Evolutionary conservation across 305 asterid genomes (phyloP).

Genomic region (Rubia balearica): DNA sequence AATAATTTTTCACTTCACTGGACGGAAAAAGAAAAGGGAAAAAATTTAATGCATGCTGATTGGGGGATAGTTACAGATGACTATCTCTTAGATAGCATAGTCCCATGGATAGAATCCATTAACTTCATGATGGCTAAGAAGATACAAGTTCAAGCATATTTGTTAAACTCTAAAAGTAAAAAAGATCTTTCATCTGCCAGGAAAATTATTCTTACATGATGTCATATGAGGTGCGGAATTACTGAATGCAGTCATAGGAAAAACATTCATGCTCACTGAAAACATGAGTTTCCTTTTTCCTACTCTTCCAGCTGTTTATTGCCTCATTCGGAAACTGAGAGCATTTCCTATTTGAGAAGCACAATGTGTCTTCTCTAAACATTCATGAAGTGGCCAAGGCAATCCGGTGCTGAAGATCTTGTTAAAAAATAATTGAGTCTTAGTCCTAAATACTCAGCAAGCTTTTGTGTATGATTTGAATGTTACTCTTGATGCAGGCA

Average conservation of each 20-base stretch:
- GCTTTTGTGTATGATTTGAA: neutral
- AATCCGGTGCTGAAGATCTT: neutral
- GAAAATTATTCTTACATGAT: neutral
- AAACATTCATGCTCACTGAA: neutral
- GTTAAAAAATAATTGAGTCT: neutral
- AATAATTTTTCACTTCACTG: neutral
- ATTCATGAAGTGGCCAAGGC: neutral
- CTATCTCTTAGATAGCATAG: neutral
- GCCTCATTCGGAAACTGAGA: neutral
- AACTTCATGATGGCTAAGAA: neutral
- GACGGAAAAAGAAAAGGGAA: too few relatives aligned
- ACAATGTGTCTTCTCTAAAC: neutral
- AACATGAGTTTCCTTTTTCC: neutral
- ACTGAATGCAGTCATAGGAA: neutral
- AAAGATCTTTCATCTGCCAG: neutral
- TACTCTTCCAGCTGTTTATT: neutral
- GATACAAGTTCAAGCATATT: neutral
- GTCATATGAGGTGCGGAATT: too few relatives aligned
- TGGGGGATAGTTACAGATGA: neutral
- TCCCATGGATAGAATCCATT: neutral
- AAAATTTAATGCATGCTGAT: too few relatives aligned
- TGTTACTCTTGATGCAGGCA: neutral
- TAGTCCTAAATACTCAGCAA: neutral
- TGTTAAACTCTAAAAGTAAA: neutral
- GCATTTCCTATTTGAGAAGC: neutral